These are phyloP conservation scores for Bjerkandera adusta DNA, from an alignment of 1,284 basidiomycete genomes.

Conservation along the genomic window DNA sequence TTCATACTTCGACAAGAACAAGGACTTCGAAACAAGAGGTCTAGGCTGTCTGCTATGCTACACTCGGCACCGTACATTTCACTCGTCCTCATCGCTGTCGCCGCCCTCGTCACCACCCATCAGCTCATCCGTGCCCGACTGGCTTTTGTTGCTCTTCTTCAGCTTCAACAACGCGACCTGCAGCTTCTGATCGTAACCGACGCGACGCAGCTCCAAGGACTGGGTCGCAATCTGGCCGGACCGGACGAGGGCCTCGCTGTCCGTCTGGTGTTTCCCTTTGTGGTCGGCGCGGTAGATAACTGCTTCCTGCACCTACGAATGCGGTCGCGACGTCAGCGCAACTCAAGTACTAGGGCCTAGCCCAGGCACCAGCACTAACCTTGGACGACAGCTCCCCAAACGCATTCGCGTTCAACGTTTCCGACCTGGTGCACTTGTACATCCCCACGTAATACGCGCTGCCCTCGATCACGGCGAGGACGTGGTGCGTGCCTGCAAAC, in stretches of 20 bases:
- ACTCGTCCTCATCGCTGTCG: no score
- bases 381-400: not conserved
- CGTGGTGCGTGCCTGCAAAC: not conserved
- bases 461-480: conserved; percentile 1
- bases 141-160: no score
- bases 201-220: not conserved
- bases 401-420: not conserved
- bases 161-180: conserved; percentile 1
- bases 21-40: no score
- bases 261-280: not conserved
- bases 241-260: not conserved
- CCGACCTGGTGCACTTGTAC: conserved; percentile 1
- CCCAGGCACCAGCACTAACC: not conserved
- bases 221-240: not conserved
- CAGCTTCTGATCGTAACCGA: not conserved
- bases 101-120: no score
- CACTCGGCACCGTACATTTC: no score
- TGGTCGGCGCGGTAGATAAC: not conserved
- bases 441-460: conserved; percentile 4
- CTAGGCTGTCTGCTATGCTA: no score
- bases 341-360: not conserved
- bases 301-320: not conserved
- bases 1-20: no score
- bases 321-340: no score
- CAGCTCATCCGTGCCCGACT: no score